Base-by-base conservation (phyloP, 2,329 filamentous ascomycete species). In the Aspergillus pseudotamarii region DNA sequence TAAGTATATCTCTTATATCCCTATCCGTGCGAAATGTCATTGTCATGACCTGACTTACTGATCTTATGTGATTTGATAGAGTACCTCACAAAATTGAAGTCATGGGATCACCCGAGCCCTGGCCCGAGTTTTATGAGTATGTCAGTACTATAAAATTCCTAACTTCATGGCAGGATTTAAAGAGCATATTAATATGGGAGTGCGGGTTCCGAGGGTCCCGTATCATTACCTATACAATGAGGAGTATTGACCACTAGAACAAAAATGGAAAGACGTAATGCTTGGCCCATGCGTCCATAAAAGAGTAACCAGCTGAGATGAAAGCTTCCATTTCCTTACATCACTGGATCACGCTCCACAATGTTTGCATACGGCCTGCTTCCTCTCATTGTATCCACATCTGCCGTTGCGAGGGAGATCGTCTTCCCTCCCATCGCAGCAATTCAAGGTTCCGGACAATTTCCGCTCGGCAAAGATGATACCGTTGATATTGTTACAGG, bases 401-500 rank as follows among this genome's bases (percentile, higher is more conserved):
- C 64, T 23, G 56, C 32, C 26, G 45, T 54, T 4, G 60, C 65
- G 1, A 60, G 69, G 45, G 73, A 76, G 1, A 71, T 76, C 55
- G 59, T 68, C 51, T 76, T 76, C 58, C 74, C 75, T 34, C 68
- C 71, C 0, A 46, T 72, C 1, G 70, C 71, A 19, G 70, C 65
- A 16, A 46, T 71, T 23, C 66, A 70, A 59, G 60, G 45, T 16
- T 50, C 65, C 16, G 64, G 34, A 38, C 72, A 62, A 32, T 63
- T 60, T 41, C 51, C 65, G 21, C 55, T 69, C n/a, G 56, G 53
- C 36, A 69, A 57, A 32, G 65, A 75, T 30, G 73, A 78, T 46
- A 73, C 78, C 38, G 66, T 81, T 16, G 77, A 83, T 56, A 79
- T 83, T 26, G 64, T 76, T 9, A 78, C 73, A 16, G 79, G 77